These are phyloP conservation scores for Schizothecium vesticola DNA, from an alignment of 495 filamentous ascomycete species.

Conservation along the genomic window DNA sequence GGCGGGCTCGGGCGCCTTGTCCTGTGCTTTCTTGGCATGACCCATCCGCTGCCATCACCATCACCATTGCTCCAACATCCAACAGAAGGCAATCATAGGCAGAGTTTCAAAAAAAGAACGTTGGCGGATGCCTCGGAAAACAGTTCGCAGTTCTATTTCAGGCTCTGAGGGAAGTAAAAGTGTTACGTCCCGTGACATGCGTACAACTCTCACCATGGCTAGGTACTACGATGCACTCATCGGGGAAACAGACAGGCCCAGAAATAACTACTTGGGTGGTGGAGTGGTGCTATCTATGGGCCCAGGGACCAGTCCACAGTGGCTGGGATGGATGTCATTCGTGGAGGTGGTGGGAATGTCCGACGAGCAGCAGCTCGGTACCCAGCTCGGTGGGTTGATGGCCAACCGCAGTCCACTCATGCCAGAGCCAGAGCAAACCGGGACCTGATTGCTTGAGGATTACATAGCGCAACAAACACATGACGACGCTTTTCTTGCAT, in stretches of 20 bases:
- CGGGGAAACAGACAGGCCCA: neutral
- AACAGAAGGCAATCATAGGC: neutral
- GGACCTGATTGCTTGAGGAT: neutral
- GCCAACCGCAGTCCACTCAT: neutral
- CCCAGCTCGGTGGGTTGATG: neutral
- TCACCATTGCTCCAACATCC: constrained; percentile 11
- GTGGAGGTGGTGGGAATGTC: neutral
- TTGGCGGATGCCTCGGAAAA: no score
- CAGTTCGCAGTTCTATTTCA: no score
- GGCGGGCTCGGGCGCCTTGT: constrained; percentile 14
- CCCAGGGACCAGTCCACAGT: no score
- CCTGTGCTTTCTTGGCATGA: constrained; percentile 8
- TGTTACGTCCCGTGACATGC: neutral
- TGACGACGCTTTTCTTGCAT: neutral
- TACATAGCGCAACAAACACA: neutral
- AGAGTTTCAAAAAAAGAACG: neutral
- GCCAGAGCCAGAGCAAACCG: neutral
- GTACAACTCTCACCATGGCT: no score
- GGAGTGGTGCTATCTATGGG: neutral
- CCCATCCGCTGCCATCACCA: neutral
- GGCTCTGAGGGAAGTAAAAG: neutral
- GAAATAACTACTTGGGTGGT: neutral
- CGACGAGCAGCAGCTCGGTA: neutral
- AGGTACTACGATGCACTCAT: no score
- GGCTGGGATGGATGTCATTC: neutral